A percentile compares a stretch with the other conserved stretches of the same genome.
Evolutionary conservation across 2,329 filamentous ascomycete genomes (phyloP).

Genomic region (Fusarium mundagurra): DNA sequence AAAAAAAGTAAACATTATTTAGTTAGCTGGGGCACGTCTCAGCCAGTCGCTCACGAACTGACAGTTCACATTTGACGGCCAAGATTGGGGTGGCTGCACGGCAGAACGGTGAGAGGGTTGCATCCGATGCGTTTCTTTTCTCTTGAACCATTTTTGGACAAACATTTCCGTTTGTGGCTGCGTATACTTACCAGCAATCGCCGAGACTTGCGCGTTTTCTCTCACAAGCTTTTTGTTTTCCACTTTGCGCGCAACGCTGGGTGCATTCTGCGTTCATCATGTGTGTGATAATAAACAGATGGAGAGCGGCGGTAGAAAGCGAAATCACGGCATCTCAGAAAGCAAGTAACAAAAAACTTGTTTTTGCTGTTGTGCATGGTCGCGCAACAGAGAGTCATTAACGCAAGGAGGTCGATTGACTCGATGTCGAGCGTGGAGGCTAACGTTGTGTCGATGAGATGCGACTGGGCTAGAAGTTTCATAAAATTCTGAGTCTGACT

Average conservation of each 20-base stretch:
- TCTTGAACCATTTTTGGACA: constrained; percentile 8
- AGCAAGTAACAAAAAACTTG: neutral
- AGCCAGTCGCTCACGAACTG: constrained; percentile 5
- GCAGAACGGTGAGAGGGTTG: constrained; percentile 27
- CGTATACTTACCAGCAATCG: neutral
- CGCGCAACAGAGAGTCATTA: constrained; percentile 6
- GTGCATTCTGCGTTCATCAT: constrained; percentile 7
- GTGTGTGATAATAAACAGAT: constrained; percentile 4
- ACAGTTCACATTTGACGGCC: constrained; percentile 9
- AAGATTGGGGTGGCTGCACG: constrained; percentile 21
- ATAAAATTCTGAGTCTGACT: constrained; percentile 23
- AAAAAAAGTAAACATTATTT: constrained; percentile 4
- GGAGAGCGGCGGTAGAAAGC: constrained; percentile 1
- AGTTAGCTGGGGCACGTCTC: constrained; percentile 25
- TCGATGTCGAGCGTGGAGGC: constrained; percentile 1
- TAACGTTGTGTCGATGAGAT: constrained; percentile 3
- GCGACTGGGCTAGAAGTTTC: constrained; percentile 31
- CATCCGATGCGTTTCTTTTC: constrained; percentile 21
- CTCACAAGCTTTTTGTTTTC: neutral
- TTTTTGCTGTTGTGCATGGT: constrained; percentile 17
- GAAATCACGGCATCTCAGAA: neutral
- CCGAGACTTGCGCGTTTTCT: neutral
- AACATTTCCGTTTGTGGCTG: constrained; percentile 13
- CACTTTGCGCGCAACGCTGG: neutral
- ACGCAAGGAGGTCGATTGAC: constrained; percentile 21